Evolutionary conservation across 768 basidiomycete species (phyloP).

Genomic region (Leccinum broughii): DNA sequence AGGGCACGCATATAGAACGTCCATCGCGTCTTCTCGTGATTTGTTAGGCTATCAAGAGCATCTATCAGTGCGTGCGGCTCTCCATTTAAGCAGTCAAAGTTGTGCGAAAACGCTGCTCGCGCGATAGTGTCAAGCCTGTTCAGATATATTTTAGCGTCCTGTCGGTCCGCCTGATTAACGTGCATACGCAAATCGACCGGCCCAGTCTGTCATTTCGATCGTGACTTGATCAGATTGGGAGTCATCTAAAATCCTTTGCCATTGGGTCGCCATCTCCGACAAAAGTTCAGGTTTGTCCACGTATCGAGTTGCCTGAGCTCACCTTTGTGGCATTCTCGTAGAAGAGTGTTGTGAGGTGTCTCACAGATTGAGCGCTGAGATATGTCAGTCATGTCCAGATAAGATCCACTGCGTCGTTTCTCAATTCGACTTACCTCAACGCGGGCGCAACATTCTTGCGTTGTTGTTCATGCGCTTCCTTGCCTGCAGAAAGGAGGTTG

Average conservation of each 20-base stretch:
- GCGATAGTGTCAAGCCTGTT: slow-evolving; percentile 58
- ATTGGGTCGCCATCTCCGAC: slow-evolving; percentile 45
- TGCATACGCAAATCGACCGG: slow-evolving; percentile 59
- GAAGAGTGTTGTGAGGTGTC: slow-evolving; percentile 50
- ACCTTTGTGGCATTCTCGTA: slow-evolving; percentile 54
- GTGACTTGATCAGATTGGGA: slow-evolving; percentile 40
- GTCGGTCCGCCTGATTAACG: not conserved
- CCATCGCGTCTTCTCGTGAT: slow-evolving; percentile 54
- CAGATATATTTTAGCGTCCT: not conserved
- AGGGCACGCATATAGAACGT: slow-evolving; percentile 66
- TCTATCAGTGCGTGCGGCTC: slow-evolving; percentile 49
- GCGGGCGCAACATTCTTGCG: slow-evolving; percentile 54
- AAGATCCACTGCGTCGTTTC: not conserved
- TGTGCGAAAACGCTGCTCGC: slow-evolving; percentile 62
- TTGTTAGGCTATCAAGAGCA: slow-evolving; percentile 59
- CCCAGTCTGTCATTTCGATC: slow-evolving; percentile 59
- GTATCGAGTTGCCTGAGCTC: not conserved
- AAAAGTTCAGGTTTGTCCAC: slow-evolving; percentile 6
- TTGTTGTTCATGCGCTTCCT: slow-evolving; percentile 56
- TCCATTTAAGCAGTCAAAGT: slow-evolving; percentile 57
- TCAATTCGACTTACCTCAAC: slow-evolving; percentile 42
- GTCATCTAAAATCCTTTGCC: slow-evolving; percentile 47
- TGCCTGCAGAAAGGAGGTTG: slow-evolving; percentile 38
- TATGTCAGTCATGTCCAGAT: not conserved
- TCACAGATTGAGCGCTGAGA: slow-evolving; percentile 51